Conservation (phyloP, 805 yeast genomes). For the Starmerella davenportii region DNA sequence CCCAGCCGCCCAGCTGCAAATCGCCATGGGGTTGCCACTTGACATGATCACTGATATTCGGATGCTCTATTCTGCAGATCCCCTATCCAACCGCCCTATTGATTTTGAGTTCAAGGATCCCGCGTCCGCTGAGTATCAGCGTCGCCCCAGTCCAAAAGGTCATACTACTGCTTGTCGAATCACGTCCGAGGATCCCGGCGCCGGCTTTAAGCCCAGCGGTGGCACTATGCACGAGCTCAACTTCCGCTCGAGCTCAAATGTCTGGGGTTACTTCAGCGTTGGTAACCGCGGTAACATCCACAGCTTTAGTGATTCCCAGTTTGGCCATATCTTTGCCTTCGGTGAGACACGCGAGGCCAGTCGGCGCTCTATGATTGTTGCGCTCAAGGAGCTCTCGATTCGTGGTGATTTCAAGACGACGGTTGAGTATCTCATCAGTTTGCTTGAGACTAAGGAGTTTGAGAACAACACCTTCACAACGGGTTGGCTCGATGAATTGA, state of each 20-base stretch:
- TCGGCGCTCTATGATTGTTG: conserved; percentile 97
- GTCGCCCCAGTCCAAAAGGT: conserved; percentile 91
- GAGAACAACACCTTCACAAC: conserved; percentile 94
- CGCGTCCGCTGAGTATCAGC: conserved; percentile 56
- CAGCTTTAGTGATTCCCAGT: conserved; percentile 94
- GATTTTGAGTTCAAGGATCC: conserved; percentile 76
- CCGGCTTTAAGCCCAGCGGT: conserved; percentile 97
- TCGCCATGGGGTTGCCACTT: conserved; percentile 98
- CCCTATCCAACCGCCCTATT: conserved; percentile 74
- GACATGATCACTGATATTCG: conserved; percentile 89
- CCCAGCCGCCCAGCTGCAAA: conserved; percentile 96
- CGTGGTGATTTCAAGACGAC: conserved; percentile 98
- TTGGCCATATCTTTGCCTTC: conserved; percentile 97
- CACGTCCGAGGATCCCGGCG: conserved; percentile 97
- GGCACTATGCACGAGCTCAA: conserved; percentile 93
- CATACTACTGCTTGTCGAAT: conserved; percentile 98
- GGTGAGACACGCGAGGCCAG: conserved; percentile 97
- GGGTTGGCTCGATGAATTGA: conserved; percentile 96
- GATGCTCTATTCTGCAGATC: conserved; percentile 84
- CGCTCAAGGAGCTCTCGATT: conserved; percentile 84
- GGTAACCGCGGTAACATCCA: conserved; percentile 93
- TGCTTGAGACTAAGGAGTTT: conserved; percentile 89
- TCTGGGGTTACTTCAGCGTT: conserved; percentile 98
- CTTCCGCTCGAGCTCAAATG: conserved; percentile 91
- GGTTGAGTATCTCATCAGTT: conserved; percentile 86